Percentiles rank a stretch among this genome's conserved stretches.
Evolutionary conservation across 805 yeast species (phyloP).

Genomic region (Tetrapisispora phaffii): DNA sequence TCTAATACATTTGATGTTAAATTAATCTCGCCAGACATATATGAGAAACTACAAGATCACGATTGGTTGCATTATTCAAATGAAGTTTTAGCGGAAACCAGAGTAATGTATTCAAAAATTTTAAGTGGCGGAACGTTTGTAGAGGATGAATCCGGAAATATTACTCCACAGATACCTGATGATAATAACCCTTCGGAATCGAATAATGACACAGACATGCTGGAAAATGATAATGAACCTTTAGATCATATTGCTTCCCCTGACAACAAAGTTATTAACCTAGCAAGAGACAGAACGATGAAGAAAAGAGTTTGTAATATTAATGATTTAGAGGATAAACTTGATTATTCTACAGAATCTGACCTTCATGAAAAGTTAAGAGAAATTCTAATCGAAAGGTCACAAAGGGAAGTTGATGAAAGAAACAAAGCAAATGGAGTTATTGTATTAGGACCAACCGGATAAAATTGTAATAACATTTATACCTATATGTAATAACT

Average conservation of each 20-base stretch:
- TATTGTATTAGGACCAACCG: conserved; percentile 25
- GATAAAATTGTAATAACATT: neutral
- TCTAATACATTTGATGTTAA: conserved; percentile 32
- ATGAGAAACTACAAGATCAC: conserved; percentile 13
- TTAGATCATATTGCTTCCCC: no score
- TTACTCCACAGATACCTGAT: conserved; percentile 15
- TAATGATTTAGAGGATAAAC: conserved; percentile 14
- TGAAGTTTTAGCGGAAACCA: conserved; percentile 24
- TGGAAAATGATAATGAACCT: neutral
- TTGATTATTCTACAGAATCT: conserved; percentile 19
- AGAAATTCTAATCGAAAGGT: conserved; percentile 18
- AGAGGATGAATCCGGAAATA: conserved; percentile 20
- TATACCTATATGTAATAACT: neutral
- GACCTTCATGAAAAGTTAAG: conserved; percentile 25
- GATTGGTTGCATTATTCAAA: conserved; percentile 24
- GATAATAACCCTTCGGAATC: neutral
- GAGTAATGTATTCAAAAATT: conserved; percentile 27
- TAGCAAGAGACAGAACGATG: neutral
- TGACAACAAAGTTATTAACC: neutral
- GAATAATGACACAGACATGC: neutral
- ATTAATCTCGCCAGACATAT: conserved; percentile 24
- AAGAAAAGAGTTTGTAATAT: conserved; percentile 9
- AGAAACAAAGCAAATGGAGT: conserved; percentile 26
- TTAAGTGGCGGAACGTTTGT: conserved; percentile 26
- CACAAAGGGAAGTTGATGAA: conserved; percentile 21